phyloP scores from a whole-genome alignment of 2,329 filamentous ascomycete species.

The Alternaria arbusti region DNA sequence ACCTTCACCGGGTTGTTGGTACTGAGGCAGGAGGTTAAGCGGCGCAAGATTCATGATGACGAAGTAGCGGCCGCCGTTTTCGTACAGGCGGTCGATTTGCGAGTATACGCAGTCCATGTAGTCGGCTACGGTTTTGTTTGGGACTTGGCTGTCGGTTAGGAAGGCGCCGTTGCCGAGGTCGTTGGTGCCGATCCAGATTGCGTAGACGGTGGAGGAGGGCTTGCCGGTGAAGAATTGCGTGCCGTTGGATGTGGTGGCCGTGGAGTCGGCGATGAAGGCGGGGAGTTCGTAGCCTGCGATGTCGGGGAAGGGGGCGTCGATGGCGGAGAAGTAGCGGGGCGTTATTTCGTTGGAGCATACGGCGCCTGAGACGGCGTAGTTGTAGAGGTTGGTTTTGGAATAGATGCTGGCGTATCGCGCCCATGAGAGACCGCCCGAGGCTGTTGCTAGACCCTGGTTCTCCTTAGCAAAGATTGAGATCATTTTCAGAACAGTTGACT shows the following conservation, averaged over 20 bases:
- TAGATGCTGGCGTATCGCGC: slow-evolving; percentile 68
- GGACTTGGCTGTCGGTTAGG: slow-evolving; percentile 67
- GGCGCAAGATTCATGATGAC: slow-evolving; percentile 74
- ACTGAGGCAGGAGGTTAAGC: slow-evolving; percentile 71
- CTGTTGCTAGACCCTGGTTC: slow-evolving; percentile 56
- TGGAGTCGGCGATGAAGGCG: slow-evolving; percentile 55
- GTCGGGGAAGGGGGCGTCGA: slow-evolving; percentile 66
- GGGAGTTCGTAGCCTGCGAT: slow-evolving; percentile 55
- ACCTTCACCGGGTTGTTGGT: slow-evolving; percentile 59
- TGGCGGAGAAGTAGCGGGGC: slow-evolving; percentile 58
- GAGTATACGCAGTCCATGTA: slow-evolving; percentile 73
- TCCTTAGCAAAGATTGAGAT: slow-evolving; percentile 2
- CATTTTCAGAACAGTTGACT: background rate
- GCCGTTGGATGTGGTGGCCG: slow-evolving; percentile 41
- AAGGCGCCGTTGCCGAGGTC: slow-evolving; percentile 73
- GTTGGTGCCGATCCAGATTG: slow-evolving; percentile 83
- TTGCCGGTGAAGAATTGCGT: slow-evolving; percentile 54
- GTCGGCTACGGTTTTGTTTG: slow-evolving; percentile 65
- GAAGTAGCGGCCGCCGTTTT: slow-evolving; percentile 71
- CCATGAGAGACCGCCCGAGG: slow-evolving; percentile 73
- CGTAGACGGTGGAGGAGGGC: slow-evolving; percentile 70
- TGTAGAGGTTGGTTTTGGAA: slow-evolving; percentile 62
- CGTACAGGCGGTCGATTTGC: slow-evolving; percentile 68
- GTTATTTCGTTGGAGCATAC: slow-evolving; percentile 74
- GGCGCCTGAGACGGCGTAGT: slow-evolving; percentile 77